Percentiles rank a stretch among this genome's conserved stretches.
phyloP scores from a whole-genome alignment of 2,329 filamentous ascomycete genomes.

The Hypoxylon sp. region DNA sequence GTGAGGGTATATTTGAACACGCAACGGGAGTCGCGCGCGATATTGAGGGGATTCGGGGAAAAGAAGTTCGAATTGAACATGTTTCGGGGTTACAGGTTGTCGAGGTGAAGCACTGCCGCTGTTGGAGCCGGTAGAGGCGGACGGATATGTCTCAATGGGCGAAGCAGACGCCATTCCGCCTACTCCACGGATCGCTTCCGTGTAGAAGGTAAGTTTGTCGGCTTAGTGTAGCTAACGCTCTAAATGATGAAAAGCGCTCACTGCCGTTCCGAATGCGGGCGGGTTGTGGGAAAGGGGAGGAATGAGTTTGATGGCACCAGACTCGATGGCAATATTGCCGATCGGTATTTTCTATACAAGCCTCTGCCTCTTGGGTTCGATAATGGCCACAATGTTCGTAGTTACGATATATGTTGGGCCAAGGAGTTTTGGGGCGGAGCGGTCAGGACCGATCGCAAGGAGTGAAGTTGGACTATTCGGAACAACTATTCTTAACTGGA shows the following conservation, averaged over 20 bases:
- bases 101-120: constrained; percentile 65
- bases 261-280: constrained; percentile 43
- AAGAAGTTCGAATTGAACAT: constrained; percentile 84
- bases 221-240: constrained; percentile 38
- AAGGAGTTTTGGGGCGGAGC: constrained; percentile 36
- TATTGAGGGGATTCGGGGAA: constrained; percentile 77
- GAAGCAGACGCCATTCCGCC: constrained; percentile 65
- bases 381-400: constrained; percentile 20
- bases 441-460: constrained; percentile 51
- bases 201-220: constrained; percentile 48
- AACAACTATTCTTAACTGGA: constrained; percentile 34
- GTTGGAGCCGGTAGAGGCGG: constrained; percentile 58
- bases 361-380: constrained; percentile 31
- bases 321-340: constrained; percentile 55
- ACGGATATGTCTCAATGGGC: constrained; percentile 57
- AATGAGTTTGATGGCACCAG: constrained; percentile 50
- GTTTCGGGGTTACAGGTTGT: constrained; percentile 72
- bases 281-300: constrained; percentile 40
- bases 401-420: constrained; percentile 30
- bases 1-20: constrained; percentile 92
- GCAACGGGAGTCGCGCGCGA: constrained; percentile 83
- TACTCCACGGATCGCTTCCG: constrained; percentile 47
- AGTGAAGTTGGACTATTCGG: constrained; percentile 33
- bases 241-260: constrained; percentile 52
- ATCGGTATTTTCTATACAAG: constrained; percentile 34